Evolutionary conservation across 306 rosid genomes (phyloP), one percentile per base, ranked within the genome.

Genomic region (Nissolia schottii): DNA sequence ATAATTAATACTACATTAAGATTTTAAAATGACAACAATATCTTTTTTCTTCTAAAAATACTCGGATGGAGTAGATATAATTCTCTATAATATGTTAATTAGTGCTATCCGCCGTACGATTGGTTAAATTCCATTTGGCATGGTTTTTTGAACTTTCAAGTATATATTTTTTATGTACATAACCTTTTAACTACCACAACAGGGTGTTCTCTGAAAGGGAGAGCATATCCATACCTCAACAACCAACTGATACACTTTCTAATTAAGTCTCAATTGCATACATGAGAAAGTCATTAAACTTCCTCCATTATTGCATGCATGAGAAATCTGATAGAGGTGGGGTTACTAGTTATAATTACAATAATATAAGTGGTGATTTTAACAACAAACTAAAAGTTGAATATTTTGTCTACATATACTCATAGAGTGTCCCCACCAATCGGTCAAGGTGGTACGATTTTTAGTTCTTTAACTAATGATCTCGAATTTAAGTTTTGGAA

Each of bases 181-280:
- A n/a, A n/a, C 19, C 20, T 50, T 32, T 5, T 46, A 77, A 35
- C 61, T 67, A 46, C 27, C 38, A 32, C 38, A 32, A 0, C 3
- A 13, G 13, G 32, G n/a, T 2, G 13, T 7, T 10, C 31, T 65
- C 9, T 61, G 65, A 64, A 78, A 71, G 40, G 8, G 50, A 16
- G 51, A n/a, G n/a, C n/a, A n/a, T 34, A 14, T 55, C 66, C 7
- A 2, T 57, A 49, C 67, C 79, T 59, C 63, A 79, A 68, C 79
- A 19, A 57, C 83, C 78, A 18, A 66, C 14, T 32, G 38, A 7
- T 32, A 32, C 38, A 0, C 38, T 35, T 72, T 65, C 19, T 56
- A 45, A 55, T 34, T 46, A 37, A 45, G 20, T 45, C 12, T 48
- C 1, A 45, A 15, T 62, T 1, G 45, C 25, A 41, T 29, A 53